A percentile compares a stretch with the other conserved stretches of the same genome.
These are phyloP conservation scores for Cladosporium austrohemisphaericum DNA, from an alignment of 2,329 filamentous ascomycete species.

Conservation along the genomic window DNA sequence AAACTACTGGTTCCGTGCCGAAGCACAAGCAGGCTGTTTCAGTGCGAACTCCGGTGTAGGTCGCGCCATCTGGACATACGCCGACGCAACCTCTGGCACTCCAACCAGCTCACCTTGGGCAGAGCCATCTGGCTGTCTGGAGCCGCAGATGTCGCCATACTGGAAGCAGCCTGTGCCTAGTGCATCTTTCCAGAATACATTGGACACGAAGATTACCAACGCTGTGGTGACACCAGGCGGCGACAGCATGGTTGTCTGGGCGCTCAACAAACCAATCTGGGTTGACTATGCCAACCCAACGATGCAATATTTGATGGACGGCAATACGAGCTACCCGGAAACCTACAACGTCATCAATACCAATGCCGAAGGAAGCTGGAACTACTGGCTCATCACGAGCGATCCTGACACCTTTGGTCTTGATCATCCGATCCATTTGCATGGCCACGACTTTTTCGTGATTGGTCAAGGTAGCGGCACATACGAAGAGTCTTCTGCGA, in stretches of 20 bases:
- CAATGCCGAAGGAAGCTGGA: constrained; percentile 37
- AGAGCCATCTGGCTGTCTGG: constrained; percentile 29
- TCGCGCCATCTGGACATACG: constrained; percentile 37
- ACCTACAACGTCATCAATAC: constrained; percentile 40
- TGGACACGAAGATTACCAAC: constrained; percentile 33
- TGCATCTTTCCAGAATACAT: constrained; percentile 29
- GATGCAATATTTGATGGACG: constrained; percentile 38
- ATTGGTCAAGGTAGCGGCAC: constrained; percentile 29
- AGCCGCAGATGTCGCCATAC: constrained; percentile 30
- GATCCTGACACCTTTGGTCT: constrained; percentile 20
- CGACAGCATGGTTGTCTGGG: constrained; percentile 39
- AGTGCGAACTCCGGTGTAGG: constrained; percentile 33
- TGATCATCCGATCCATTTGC: constrained; percentile 25
- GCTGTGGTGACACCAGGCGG: constrained; percentile 35
- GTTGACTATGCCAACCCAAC: constrained; percentile 39
- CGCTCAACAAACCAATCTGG: constrained; percentile 30
- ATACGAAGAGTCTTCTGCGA: constrained; percentile 26
- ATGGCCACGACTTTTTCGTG: constrained; percentile 36
- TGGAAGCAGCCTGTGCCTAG: constrained; percentile 36
- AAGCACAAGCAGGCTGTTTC: constrained; percentile 36
- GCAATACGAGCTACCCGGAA: constrained; percentile 37
- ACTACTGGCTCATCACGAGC: constrained; percentile 45
- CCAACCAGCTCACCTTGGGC: constrained; percentile 24
- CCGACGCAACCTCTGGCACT: constrained; percentile 20
- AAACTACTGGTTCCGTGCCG: constrained; percentile 46